phyloP scores from a whole-genome alignment of 2,329 filamentous ascomycete species.

The Clonostachys chloroleuca region DNA sequence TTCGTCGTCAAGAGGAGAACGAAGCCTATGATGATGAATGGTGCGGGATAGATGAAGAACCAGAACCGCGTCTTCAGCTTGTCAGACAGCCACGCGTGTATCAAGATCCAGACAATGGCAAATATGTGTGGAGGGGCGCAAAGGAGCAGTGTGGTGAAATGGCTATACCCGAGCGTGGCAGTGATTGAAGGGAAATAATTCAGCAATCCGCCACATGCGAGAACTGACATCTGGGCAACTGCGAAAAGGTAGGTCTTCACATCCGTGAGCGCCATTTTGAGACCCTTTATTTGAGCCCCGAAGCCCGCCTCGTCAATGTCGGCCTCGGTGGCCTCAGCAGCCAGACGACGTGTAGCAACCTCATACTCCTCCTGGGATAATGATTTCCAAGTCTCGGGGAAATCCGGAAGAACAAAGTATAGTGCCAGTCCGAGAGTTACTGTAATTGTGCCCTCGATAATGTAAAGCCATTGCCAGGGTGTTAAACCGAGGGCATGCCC shows the following conservation, averaged over 20 bases:
- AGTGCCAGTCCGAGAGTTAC: conserved; percentile 43
- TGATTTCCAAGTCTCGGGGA: conserved; percentile 51
- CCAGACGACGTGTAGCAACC: conserved; percentile 47
- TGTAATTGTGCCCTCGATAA: conserved; percentile 23
- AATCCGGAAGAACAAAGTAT: conserved; percentile 45
- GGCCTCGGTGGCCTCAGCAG: conserved; percentile 52
- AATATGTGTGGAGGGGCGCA: conserved; percentile 55
- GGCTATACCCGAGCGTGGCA: conserved; percentile 44
- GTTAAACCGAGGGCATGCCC: conserved; percentile 45
- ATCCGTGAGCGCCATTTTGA: conserved; percentile 56
- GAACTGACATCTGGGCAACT: conserved; percentile 34
- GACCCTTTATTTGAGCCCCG: conserved; percentile 46
- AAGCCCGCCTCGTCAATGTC: conserved; percentile 46
- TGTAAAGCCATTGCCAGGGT: conserved; percentile 60
- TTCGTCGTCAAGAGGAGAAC: conserved; percentile 54
- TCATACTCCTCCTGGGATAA: conserved; percentile 53
- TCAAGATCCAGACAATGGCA: conserved; percentile 50
- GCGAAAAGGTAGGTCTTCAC: conserved; percentile 57
- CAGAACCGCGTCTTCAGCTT: conserved; percentile 4
- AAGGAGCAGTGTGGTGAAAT: conserved; percentile 49
- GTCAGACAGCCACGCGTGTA: conserved; percentile 52
- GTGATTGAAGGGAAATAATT: conserved; percentile 32
- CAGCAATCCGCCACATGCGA: conserved; percentile 5
- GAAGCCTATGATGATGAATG: conserved; percentile 50
- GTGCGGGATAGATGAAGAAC: conserved; percentile 31